A percentile compares a stretch with the other conserved stretches of the same genome.
These are phyloP conservation scores for Lentinula raphanica DNA, from an alignment of 768 basidiomycete species.

Conservation along the genomic window DNA sequence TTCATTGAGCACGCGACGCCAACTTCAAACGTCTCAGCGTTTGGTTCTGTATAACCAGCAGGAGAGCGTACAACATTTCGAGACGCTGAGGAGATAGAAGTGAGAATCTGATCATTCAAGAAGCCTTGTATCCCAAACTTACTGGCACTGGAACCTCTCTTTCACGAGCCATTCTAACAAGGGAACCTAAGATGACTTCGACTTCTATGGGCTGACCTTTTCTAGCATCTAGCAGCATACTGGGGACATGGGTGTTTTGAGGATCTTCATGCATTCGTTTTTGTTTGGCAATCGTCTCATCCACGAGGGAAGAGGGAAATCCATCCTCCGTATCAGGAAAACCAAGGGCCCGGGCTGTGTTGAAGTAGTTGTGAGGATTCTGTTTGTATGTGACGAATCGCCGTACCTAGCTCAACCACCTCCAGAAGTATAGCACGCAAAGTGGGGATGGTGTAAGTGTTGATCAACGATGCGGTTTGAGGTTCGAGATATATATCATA, in stretches of 20 bases:
- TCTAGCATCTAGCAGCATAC: neutral
- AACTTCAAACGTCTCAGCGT: conserved; percentile 33
- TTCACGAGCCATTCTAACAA: conserved; percentile 47
- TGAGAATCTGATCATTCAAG: too few species aligned
- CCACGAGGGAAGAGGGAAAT: conserved; percentile 24
- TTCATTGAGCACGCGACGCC: neutral
- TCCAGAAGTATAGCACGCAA: conserved; percentile 36
- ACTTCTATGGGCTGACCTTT: conserved; percentile 50
- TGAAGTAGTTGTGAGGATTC: neutral
- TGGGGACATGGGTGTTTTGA: neutral
- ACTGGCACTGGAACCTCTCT: conserved; percentile 31
- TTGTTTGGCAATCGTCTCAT: conserved; percentile 19
- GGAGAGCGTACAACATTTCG: conserved; percentile 3
- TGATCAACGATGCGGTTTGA: conserved; percentile 25
- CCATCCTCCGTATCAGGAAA: conserved; percentile 21
- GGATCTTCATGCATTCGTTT: neutral
- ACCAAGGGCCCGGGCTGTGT: conserved; percentile 29
- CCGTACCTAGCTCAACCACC: conserved; percentile 28
- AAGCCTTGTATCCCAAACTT: neutral
- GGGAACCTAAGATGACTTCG: conserved; percentile 59
- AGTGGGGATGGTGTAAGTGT: conserved; percentile 29
- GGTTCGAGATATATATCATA: conserved; percentile 23
- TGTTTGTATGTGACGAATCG: neutral
- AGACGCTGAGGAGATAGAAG: neutral
- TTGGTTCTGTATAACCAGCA: conserved; percentile 10